phyloP scores from a whole-genome alignment of 805 yeast genomes.

The Starmerella geochares region DNA sequence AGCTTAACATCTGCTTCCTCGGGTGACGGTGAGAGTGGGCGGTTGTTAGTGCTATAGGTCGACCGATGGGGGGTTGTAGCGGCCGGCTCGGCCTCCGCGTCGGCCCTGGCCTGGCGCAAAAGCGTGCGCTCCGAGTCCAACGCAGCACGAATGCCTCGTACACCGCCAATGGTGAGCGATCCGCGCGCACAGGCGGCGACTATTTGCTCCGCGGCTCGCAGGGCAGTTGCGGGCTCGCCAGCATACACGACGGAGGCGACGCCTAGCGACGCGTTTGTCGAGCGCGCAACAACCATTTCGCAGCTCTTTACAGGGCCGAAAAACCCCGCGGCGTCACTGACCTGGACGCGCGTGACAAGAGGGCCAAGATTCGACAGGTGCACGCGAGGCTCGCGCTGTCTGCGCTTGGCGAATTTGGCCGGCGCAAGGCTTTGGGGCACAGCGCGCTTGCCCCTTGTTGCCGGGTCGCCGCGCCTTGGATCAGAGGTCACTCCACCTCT shows the following conservation, averaged over 20 bases:
- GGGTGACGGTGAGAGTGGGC: not conserved
- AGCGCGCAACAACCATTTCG: constrained; percentile 6
- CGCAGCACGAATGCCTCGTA: not conserved
- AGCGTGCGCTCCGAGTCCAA: constrained; percentile 1
- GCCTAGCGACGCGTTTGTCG: constrained; percentile 20
- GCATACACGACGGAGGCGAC: constrained; percentile 12
- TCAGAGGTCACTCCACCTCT: constrained; percentile 1
- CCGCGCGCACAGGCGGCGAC: constrained; percentile 1
- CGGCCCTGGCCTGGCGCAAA: not conserved
- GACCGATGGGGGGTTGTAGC: not conserved
- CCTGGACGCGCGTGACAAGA: constrained; percentile 10
- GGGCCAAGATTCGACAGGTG: constrained; percentile 8
- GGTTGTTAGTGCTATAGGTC: not conserved
- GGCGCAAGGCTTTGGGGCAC: constrained; percentile 2
- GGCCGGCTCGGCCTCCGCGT: not conserved
- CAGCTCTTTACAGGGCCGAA: constrained; percentile 10
- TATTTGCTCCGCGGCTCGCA: not conserved
- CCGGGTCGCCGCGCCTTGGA: constrained; percentile 9
- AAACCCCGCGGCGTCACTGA: constrained; percentile 3
- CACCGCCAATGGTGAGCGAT: not conserved
- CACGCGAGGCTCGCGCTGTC: not conserved
- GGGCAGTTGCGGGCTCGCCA: not conserved
- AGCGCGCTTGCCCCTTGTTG: not conserved
- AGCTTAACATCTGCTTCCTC: not conserved
- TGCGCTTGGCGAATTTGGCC: constrained; percentile 5